phyloP scores from a whole-genome alignment of 2,329 filamentous ascomycete species.

The Diplodia seriata region DNA sequence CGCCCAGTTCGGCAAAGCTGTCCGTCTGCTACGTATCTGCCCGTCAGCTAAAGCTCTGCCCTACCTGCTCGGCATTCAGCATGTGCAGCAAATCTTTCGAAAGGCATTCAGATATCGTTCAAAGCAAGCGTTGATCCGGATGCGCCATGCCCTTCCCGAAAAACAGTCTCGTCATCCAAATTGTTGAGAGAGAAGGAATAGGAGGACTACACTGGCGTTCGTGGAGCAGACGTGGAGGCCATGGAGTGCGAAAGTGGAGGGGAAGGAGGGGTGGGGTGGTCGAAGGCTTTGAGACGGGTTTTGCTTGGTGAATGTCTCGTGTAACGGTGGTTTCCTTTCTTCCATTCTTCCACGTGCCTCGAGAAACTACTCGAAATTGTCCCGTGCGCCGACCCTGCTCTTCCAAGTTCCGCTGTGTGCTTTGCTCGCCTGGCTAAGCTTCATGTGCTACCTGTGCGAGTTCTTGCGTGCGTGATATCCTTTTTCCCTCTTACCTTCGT shows the following conservation, averaged over 20 bases:
- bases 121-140: too few relatives aligned
- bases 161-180: neutral
- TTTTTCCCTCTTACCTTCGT: too few relatives aligned
- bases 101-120: neutral
- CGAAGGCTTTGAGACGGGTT: neutral
- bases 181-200: neutral
- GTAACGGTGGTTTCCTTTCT: neutral
- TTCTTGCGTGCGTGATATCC: too few relatives aligned
- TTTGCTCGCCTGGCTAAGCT: slow-evolving; percentile 66
- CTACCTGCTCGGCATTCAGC: neutral
- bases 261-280: neutral
- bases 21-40: neutral
- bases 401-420: slow-evolving; percentile 70
- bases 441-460: slow-evolving; percentile 67
- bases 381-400: slow-evolving; percentile 59
- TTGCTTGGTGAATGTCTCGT: neutral
- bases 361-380: slow-evolving; percentile 41
- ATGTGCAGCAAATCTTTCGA: neutral
- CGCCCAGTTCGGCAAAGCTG: too few relatives aligned
- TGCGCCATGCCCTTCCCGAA: neutral
- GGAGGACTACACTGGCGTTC: neutral
- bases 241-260: neutral
- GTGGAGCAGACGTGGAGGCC: neutral
- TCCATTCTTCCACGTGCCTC: neutral
- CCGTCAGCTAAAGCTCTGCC: neutral